phyloP scores from a whole-genome alignment of 805 yeast species.

The Metschnikowia cerradonensis region DNA sequence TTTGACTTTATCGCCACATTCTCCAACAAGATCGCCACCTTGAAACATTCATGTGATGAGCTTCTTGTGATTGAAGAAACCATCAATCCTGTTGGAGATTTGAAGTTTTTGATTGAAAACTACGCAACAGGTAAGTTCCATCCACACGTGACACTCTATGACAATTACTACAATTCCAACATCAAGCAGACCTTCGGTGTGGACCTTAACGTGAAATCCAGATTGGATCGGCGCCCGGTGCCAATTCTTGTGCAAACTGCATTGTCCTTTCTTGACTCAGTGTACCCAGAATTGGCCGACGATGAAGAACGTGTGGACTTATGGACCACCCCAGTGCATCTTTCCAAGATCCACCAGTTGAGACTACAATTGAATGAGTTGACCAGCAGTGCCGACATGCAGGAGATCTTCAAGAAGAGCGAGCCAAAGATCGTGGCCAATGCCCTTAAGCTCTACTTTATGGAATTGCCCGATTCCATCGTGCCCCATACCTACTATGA shows the following conservation, averaged over 20 bases:
- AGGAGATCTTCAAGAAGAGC: slow-evolving; percentile 31
- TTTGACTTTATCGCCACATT: slow-evolving; percentile 67
- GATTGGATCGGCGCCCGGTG: slow-evolving; percentile 68
- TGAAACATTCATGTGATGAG: slow-evolving; percentile 59
- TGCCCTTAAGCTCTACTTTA: slow-evolving; percentile 64
- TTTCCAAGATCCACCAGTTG: slow-evolving; percentile 57
- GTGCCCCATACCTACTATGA: slow-evolving; percentile 65
- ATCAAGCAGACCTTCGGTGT: slow-evolving; percentile 75
- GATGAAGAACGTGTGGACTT: slow-evolving; percentile 64
- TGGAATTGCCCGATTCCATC: slow-evolving; percentile 77
- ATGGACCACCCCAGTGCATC: slow-evolving; percentile 67
- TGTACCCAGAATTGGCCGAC: slow-evolving; percentile 64
- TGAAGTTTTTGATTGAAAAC: slow-evolving; percentile 60
- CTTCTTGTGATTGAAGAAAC: slow-evolving; percentile 63
- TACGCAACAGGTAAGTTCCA: slow-evolving; percentile 71
- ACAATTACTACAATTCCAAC: slow-evolving; percentile 71
- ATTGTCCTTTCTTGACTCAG: slow-evolving; percentile 60
- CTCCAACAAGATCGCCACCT: slow-evolving; percentile 53
- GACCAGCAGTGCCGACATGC: slow-evolving; percentile 26
- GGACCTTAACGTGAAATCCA: slow-evolving; percentile 64
- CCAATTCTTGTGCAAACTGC: slow-evolving; percentile 64
- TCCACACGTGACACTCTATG: slow-evolving; percentile 71
- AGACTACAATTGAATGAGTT: slow-evolving; percentile 49
- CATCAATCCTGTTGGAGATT: slow-evolving; percentile 65
- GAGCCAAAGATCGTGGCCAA: slow-evolving; percentile 62